These are phyloP conservation scores for Penicillium paneum DNA, from an alignment of 2,329 filamentous ascomycete genomes.

Conservation along the genomic window DNA sequence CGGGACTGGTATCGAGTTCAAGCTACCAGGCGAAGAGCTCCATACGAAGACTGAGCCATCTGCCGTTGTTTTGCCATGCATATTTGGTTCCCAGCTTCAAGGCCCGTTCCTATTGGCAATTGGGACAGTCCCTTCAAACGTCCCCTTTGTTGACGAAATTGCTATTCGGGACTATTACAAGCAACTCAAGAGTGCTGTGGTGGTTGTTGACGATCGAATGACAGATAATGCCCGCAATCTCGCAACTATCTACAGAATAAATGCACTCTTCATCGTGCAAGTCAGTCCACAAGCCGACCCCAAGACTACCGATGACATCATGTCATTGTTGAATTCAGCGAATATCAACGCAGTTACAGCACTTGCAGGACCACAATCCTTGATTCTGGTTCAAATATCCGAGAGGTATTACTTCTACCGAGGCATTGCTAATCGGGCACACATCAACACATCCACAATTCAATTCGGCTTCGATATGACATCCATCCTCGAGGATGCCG, in stretches of 20 bases:
- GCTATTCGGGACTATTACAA: not conserved
- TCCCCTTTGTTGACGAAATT: not conserved
- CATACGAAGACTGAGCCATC: not conserved
- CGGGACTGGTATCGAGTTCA: not conserved
- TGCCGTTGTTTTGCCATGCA: not conserved
- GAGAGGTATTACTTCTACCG: not conserved
- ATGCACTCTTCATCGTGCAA: conserved; percentile 27
- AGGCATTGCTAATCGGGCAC: not conserved
- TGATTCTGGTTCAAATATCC: not conserved
- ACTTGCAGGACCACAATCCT: not conserved
- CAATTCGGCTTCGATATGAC: conserved; percentile 4
- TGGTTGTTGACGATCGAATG: conserved; percentile 32
- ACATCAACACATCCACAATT: not conserved
- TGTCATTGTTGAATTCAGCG: not conserved
- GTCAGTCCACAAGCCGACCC: not conserved
- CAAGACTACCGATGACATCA: not conserved
- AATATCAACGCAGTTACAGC: not conserved
- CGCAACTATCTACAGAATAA: conserved; percentile 25
- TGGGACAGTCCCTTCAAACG: not conserved
- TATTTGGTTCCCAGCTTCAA: not conserved
- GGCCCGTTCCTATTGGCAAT: not conserved
- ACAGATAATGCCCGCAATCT: conserved; percentile 32
- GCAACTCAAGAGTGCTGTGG: conserved; percentile 8
- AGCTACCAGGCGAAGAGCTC: not conserved
- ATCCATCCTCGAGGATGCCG: not conserved